Evolutionary conservation across 352 stramenopile genomes (phyloP).

Genomic region (Phytophthora chlamydospora): DNA sequence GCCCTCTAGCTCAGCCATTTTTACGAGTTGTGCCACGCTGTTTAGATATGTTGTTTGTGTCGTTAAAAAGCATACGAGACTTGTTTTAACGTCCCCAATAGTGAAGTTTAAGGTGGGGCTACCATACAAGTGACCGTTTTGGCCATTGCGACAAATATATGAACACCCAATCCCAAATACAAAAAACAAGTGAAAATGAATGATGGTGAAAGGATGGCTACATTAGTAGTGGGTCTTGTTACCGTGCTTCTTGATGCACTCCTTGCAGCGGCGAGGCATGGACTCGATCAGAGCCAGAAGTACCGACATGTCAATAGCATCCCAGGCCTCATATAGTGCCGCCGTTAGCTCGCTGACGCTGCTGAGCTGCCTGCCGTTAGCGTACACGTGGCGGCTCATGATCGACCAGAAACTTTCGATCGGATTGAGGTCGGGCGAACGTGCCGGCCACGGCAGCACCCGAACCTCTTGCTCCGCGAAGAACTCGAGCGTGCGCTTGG

Average conservation of each 20-base stretch:
- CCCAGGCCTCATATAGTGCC: not conserved
- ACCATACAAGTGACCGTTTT: too few species aligned
- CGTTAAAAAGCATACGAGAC: constrained; percentile 4
- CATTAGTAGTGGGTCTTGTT: constrained; percentile 20
- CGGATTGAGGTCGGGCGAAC: constrained; percentile 31
- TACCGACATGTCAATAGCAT: not conserved
- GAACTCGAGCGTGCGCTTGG: constrained; percentile 17
- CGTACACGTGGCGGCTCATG: constrained; percentile 23
- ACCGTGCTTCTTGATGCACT: constrained; percentile 18
- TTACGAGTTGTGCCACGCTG: constrained; percentile 7
- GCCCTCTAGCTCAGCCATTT: constrained; percentile 6
- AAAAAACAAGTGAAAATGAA: constrained; percentile 1
- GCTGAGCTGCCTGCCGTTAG: constrained; percentile 10
- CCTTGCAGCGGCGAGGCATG: constrained; percentile 11
- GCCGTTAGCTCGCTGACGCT: not conserved
- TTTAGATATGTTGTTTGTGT: constrained; percentile 16
- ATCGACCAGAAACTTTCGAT: constrained; percentile 31
- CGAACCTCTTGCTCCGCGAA: constrained; percentile 21
- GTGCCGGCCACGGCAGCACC: constrained; percentile 25
- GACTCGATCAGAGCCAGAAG: not conserved
- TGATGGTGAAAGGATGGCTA: constrained; percentile 8
- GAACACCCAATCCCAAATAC: not conserved
- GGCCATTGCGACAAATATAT: too few species aligned
- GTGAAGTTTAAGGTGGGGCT: too few species aligned
- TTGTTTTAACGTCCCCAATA: constrained; percentile 18